phyloP scores from a whole-genome alignment of 495 filamentous ascomycete species.

The Neurospora africana region DNA sequence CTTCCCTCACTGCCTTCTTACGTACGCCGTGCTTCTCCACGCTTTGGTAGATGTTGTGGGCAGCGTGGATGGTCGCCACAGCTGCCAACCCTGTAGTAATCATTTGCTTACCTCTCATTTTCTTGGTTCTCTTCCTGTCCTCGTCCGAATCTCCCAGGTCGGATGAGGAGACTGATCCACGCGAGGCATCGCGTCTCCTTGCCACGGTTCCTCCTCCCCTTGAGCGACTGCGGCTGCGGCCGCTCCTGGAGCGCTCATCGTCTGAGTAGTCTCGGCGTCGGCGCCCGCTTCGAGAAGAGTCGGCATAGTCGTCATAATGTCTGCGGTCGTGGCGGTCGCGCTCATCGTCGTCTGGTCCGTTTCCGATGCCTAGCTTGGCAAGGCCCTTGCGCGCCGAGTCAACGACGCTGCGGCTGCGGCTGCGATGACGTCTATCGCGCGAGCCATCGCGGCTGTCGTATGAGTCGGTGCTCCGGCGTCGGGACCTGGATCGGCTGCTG shows the following conservation, averaged over 20 bases:
- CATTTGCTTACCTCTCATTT: slow-evolving; percentile 75
- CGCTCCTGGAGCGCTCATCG: slow-evolving; percentile 31
- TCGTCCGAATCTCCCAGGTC: slow-evolving; percentile 64
- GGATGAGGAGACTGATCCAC: slow-evolving; percentile 36
- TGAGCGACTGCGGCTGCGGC: slow-evolving; percentile 26
- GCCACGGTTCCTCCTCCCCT: slow-evolving; percentile 11
- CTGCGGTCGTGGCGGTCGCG: slow-evolving; percentile 20
- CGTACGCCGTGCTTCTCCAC: slow-evolving; percentile 65
- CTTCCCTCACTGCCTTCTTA: slow-evolving; percentile 59
- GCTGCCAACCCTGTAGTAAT: slow-evolving; percentile 74
- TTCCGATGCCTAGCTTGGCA: slow-evolving; percentile 37
- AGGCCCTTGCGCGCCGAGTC: slow-evolving; percentile 33
- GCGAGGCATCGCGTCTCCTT: slow-evolving; percentile 7
- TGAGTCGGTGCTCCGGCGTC: slow-evolving; percentile 38
- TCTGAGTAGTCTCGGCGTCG: slow-evolving; percentile 34
- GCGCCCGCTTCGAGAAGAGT: slow-evolving; percentile 20
- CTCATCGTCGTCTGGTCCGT: slow-evolving; percentile 35
- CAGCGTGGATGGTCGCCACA: slow-evolving; percentile 83
- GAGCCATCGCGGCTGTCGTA: slow-evolving; percentile 38
- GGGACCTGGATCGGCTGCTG: slow-evolving; percentile 51
- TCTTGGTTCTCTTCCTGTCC: slow-evolving; percentile 62
- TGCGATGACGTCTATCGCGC: slow-evolving; percentile 27
- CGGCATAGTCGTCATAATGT: slow-evolving; percentile 25
- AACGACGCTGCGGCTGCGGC: slow-evolving; percentile 42
- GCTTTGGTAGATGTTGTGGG: slow-evolving; percentile 65